Percentiles rank a stretch among this genome's conserved stretches.
phyloP scores from a whole-genome alignment of 2,329 filamentous ascomycete genomes.

The Aspergillus sp. region DNA sequence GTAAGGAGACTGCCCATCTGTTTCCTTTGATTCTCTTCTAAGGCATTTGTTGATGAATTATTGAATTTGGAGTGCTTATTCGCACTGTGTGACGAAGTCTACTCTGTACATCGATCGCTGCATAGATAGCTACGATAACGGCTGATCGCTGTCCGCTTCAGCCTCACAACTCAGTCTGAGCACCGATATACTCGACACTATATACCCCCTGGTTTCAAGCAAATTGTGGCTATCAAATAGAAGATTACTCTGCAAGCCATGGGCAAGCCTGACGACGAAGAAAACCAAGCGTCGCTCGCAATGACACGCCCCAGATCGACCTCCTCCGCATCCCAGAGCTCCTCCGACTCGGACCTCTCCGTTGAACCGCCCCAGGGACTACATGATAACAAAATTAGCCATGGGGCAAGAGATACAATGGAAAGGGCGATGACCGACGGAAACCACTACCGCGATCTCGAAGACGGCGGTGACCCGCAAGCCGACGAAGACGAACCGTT shows the following conservation, averaged over 20 bases:
- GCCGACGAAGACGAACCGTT: slow-evolving; percentile 21
- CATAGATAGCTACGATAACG: neutral
- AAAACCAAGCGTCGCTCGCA: slow-evolving; percentile 19
- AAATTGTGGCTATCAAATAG: no score
- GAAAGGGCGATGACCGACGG: slow-evolving; percentile 4
- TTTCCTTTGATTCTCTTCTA: no score
- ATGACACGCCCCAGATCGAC: slow-evolving; percentile 18
- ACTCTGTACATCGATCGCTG: no score
- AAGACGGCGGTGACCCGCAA: slow-evolving; percentile 21
- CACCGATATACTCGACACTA: neutral
- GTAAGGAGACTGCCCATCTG: no score
- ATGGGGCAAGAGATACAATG: slow-evolving; percentile 4
- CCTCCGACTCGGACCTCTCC: slow-evolving; percentile 28
- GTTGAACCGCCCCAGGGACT: slow-evolving; percentile 22
- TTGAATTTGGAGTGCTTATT: no score
- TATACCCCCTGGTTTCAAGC: neutral
- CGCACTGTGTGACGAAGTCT: no score
- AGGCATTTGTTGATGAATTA: no score
- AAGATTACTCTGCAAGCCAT: slow-evolving; percentile 10
- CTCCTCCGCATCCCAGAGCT: slow-evolving; percentile 22
- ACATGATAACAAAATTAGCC: slow-evolving; percentile 18
- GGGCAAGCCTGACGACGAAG: slow-evolving; percentile 18
- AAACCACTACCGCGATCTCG: slow-evolving; percentile 28
- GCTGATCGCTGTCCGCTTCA: no score
- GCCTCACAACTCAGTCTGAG: no score